phyloP scores from a whole-genome alignment of 2,329 filamentous ascomycete species.

The Thelonectria blattea region DNA sequence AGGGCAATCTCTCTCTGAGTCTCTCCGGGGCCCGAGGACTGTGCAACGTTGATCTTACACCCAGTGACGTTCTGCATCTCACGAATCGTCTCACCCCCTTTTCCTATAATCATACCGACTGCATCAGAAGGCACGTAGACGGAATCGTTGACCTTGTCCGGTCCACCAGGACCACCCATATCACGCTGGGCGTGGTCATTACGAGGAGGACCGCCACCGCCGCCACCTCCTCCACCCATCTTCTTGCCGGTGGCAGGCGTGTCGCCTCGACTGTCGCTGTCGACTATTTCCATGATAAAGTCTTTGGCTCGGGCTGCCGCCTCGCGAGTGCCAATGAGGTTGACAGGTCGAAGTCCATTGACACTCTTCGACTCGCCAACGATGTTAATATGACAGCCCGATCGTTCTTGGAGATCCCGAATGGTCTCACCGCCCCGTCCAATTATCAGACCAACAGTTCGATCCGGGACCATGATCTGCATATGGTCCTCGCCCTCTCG shows the following conservation, averaged over 20 bases:
- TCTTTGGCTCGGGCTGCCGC: conserved; percentile 82
- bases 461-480: conserved; percentile 94
- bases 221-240: conserved; percentile 30
- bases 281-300: conserved; percentile 90
- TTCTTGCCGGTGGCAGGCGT: conserved; percentile 42
- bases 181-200: conserved; percentile 28
- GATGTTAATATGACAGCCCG: conserved; percentile 95
- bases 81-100: conserved; percentile 91
- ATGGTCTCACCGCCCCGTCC: conserved; percentile 94
- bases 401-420: conserved; percentile 87
- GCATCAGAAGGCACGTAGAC: conserved; percentile 89
- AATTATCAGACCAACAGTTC: conserved; percentile 91
- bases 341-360: conserved; percentile 87
- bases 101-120: conserved; percentile 96
- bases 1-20: conserved; percentile 86
- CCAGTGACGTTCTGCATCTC: conserved; percentile 88
- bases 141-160: conserved; percentile 79
- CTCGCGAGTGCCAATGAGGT: conserved; percentile 80
- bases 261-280: conserved; percentile 78
- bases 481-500: conserved; percentile 84
- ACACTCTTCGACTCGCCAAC: conserved; percentile 92
- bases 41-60: conserved; percentile 94
- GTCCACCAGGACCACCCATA: conserved; percentile 45
- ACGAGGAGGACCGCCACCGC: conserved; percentile 38
- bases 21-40: conserved; percentile 77